Base-by-base conservation (phyloP, 345 rosid species). In the Ceriops zippeliana region DNA sequence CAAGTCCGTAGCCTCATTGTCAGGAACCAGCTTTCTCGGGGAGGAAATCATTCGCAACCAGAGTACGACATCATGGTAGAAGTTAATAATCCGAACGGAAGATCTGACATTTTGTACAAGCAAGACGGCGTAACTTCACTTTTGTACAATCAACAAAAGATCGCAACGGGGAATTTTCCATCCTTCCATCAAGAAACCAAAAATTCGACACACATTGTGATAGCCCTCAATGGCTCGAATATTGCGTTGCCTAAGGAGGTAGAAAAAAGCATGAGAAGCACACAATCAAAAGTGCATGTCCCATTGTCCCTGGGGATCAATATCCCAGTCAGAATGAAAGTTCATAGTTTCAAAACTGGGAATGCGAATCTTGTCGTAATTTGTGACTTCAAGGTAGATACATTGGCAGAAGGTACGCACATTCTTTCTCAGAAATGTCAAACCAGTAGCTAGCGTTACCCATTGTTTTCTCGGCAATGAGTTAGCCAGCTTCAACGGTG, bases 351-450 rank as follows among this genome's bases (percentile, higher is more conserved):
- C 46, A 61, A 2, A 26, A 35, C 54, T 0, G 72, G 69, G 10
- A 53, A 70, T 19, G 61, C 62, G 32, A 30, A 62, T 1, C 31
- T 76, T 19, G 38, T 26, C 3, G 68, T 69, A 21, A 26, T 58
- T 24, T 68, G 77, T 46, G 24, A 62, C 17, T 68, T 79, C 52
- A 21, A 7, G 56, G 81, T 76, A 19, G 74, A 76, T 8, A 62
- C 27, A 26, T 54, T 82, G 65, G 61, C 58, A 5, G 34, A 28
- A 67, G 74, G 69, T 26, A 66, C 61, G 15, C 58, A 22, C 3
- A 27, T 79, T 52, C 57, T 74, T 31, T 74, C 75, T 27, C 79
- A 78, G 60, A 9, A 68, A 37, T 81, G 86, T 68, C 54, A 62
- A n/a, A 74, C 72, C 30, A 8, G 76, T n/a, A 74, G 60, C 66